A percentile compares a stretch with the other conserved stretches of the same genome.
These are phyloP conservation scores for Fusarium decemcellulare DNA, from an alignment of 2,329 filamentous ascomycete genomes.

Conservation along the genomic window DNA sequence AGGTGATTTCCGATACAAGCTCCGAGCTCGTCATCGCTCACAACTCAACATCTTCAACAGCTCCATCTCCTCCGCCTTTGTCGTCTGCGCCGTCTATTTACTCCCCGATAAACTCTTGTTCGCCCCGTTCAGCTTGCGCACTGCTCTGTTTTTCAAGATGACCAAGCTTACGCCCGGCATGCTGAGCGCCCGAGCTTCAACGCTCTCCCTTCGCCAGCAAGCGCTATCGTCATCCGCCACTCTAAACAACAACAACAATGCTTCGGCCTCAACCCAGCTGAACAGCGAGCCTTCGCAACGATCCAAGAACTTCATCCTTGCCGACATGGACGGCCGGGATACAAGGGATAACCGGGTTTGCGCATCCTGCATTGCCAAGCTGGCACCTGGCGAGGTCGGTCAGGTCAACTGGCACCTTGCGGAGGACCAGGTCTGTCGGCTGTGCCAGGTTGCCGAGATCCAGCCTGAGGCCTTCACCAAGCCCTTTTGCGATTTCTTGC, in stretches of 20 bases:
- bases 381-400: slow-evolving; percentile 46
- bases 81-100: slow-evolving; percentile 9
- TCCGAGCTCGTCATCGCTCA: slow-evolving; percentile 35
- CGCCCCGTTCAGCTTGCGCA: slow-evolving; percentile 19
- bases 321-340: slow-evolving; percentile 57
- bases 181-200: slow-evolving; percentile 60
- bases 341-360: slow-evolving; percentile 54
- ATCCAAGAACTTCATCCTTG: slow-evolving; percentile 63
- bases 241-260: slow-evolving; percentile 33
- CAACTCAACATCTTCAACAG: slow-evolving; percentile 26
- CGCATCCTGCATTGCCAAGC: slow-evolving; percentile 55
- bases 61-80: slow-evolving; percentile 7
- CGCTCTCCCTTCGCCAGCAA: slow-evolving; percentile 61
- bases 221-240: slow-evolving; percentile 48
- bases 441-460: slow-evolving; percentile 56
- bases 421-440: slow-evolving; percentile 47
- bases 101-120: not conserved
- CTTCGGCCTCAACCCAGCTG: slow-evolving; percentile 46
- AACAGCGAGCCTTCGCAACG: slow-evolving; percentile 14
- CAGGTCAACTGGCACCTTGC: slow-evolving; percentile 52
- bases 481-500: slow-evolving; percentile 90
- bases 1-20: slow-evolving; percentile 36
- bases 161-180: slow-evolving; percentile 61
- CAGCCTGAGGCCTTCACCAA: slow-evolving; percentile 79
- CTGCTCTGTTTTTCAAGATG: slow-evolving; percentile 51